Conservation (phyloP, 75 land plant species). For the Pinus albicaulis region DNA sequence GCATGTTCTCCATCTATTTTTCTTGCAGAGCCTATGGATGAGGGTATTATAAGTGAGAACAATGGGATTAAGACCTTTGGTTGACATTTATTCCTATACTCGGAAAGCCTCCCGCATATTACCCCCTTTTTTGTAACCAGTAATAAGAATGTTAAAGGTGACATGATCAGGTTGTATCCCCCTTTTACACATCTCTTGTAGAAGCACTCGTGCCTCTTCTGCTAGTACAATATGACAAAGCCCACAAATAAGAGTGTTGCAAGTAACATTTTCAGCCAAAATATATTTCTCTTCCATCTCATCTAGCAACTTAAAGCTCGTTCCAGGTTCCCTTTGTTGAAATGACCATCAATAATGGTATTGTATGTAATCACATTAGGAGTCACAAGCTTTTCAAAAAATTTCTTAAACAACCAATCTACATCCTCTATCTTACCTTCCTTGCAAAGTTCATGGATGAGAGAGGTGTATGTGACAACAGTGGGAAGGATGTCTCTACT, state of each 20-base stretch:
- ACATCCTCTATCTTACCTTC: slow-evolving; percentile 53
- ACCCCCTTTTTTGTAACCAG: slow-evolving; percentile 66
- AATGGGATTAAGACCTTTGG: slow-evolving; percentile 57
- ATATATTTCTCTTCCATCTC: slow-evolving; percentile 62
- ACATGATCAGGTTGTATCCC: slow-evolving; percentile 68
- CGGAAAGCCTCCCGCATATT: slow-evolving; percentile 70
- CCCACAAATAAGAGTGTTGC: slow-evolving; percentile 61
- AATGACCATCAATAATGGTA: slow-evolving; percentile 73
- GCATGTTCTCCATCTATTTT: slow-evolving; percentile 31
- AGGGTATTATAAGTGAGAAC: slow-evolving; percentile 57
- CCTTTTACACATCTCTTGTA: slow-evolving; percentile 55
- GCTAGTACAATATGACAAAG: slow-evolving; percentile 40
- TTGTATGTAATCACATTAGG: slow-evolving; percentile 67
- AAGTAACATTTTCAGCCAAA: slow-evolving; percentile 58
- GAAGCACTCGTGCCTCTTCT: slow-evolving; percentile 50
- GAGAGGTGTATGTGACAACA: slow-evolving; percentile 60
- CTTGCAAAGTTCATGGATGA: slow-evolving; percentile 65
- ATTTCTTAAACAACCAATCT: slow-evolving; percentile 26
- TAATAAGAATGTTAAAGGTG: slow-evolving; percentile 73
- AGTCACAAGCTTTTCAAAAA: slow-evolving; percentile 28
- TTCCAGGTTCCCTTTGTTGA: slow-evolving; percentile 48
- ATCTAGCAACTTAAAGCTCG: slow-evolving; percentile 46
- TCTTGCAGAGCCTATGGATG: slow-evolving; percentile 43
- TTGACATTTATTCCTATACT: slow-evolving; percentile 66
- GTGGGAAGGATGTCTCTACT: slow-evolving; percentile 41